Conservation (phyloP, 2,329 filamentous ascomycete species). For the Parastagonospora nodorum region DNA sequence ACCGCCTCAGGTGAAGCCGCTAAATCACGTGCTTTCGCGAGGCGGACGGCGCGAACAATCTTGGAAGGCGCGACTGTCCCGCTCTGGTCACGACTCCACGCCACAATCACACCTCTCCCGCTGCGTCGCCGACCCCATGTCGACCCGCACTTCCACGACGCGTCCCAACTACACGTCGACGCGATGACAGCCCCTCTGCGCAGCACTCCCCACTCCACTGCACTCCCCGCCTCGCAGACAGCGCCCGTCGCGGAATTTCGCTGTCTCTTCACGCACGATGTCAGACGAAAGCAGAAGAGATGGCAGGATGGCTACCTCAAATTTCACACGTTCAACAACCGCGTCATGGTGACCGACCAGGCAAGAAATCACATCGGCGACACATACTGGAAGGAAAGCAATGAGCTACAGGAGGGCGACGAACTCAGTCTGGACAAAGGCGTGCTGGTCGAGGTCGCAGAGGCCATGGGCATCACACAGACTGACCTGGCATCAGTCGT, state of each 20-base stretch:
- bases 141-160: constrained; percentile 5
- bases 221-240: constrained; percentile 60
- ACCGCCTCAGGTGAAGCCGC: no score
- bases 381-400: constrained; percentile 74
- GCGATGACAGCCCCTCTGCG: constrained; percentile 35
- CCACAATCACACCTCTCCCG: not conserved
- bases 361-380: constrained; percentile 82
- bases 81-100: constrained; percentile 8
- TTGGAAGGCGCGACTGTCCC: no score
- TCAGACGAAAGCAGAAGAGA: constrained; percentile 84
- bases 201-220: constrained; percentile 28
- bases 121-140: constrained; percentile 6
- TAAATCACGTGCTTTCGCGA: no score
- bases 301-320: constrained; percentile 92
- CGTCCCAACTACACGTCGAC: constrained; percentile 8
- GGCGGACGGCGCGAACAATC: no score
- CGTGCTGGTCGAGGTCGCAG: constrained; percentile 79
- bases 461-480: constrained; percentile 71
- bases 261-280: constrained; percentile 85
- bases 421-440: constrained; percentile 79
- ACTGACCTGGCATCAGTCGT: constrained; percentile 80
- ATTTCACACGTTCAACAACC: constrained; percentile 89
- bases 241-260: constrained; percentile 80
- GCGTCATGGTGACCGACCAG: constrained; percentile 88
- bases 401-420: constrained; percentile 77